These are phyloP conservation scores for Starmerella potacharoeniae DNA, from an alignment of 805 yeast species.

Conservation along the genomic window DNA sequence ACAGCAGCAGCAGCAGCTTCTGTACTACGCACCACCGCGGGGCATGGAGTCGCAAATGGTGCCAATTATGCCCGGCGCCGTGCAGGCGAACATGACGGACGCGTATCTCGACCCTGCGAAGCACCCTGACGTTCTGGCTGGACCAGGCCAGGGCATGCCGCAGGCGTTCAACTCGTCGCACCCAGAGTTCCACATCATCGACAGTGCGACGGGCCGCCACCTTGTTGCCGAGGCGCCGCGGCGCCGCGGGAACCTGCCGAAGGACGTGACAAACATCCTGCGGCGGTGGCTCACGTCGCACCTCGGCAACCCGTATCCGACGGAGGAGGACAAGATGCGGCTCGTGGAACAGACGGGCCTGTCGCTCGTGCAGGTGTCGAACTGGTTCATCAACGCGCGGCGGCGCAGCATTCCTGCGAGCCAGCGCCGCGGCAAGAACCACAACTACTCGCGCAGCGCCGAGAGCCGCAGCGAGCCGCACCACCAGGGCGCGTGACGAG, in stretches of 20 bases:
- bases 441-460: not conserved
- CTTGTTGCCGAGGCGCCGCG: conserved; percentile 16
- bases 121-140: not conserved
- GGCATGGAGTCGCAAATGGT: not conserved
- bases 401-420: conserved; percentile 48
- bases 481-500: not conserved
- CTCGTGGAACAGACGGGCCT: conserved; percentile 62
- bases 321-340: conserved; percentile 62
- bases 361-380: conserved; percentile 67
- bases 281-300: conserved; percentile 66
- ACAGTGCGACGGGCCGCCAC: conserved; percentile 16
- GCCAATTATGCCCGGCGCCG: not conserved
- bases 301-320: conserved; percentile 73
- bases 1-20: not conserved
- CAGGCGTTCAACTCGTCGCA: conserved; percentile 3
- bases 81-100: not conserved
- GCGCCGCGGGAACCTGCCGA: conserved; percentile 64
- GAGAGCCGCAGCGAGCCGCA: not conserved
- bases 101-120: not conserved
- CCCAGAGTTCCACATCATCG: conserved; percentile 17
- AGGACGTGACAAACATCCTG: conserved; percentile 60
- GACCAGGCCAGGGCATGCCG: not conserved
- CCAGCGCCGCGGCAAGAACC: conserved; percentile 20
- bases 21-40: not conserved
- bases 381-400: conserved; percentile 84